Evolutionary conservation across 257 asterid genomes (phyloP).

Genomic region (Solanum etuberosum): DNA sequence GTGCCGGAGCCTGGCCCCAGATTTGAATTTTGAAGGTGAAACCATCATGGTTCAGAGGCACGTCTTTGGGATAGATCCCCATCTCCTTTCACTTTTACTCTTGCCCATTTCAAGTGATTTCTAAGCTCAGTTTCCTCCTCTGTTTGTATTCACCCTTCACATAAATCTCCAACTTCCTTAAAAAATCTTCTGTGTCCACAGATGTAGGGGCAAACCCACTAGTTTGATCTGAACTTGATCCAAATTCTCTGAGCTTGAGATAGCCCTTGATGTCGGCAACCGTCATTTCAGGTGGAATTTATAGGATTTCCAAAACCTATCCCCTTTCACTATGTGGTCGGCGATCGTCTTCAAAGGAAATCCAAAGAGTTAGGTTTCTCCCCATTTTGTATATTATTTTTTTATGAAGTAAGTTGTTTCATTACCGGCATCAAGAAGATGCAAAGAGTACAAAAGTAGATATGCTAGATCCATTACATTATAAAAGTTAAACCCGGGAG

Average conservation of each 20-base stretch:
- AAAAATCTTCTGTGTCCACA: not conserved
- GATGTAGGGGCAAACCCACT: not conserved
- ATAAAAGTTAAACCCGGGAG: too few species aligned
- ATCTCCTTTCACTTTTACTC: not conserved
- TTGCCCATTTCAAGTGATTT: not conserved
- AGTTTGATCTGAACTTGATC: not conserved
- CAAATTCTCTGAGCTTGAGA: not conserved
- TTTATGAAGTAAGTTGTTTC: too few species aligned
- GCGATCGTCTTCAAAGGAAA: not conserved
- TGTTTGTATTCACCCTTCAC: not conserved
- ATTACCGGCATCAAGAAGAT: too few species aligned
- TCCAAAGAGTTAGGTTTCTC: not conserved
- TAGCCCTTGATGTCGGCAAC: not conserved
- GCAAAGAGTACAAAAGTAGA: too few species aligned
- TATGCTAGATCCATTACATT: too few species aligned
- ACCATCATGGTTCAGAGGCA: not conserved
- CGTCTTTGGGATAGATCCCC: not conserved
- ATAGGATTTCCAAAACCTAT: not conserved
- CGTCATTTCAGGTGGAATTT: not conserved
- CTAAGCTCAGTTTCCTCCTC: not conserved
- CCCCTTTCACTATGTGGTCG: not conserved
- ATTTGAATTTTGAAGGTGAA: not conserved
- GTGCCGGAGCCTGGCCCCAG: not conserved
- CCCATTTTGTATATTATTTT: not conserved
- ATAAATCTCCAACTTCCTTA: not conserved